phyloP scores from a whole-genome alignment of 768 basidiomycete species.

The Suillus occidentalis region DNA sequence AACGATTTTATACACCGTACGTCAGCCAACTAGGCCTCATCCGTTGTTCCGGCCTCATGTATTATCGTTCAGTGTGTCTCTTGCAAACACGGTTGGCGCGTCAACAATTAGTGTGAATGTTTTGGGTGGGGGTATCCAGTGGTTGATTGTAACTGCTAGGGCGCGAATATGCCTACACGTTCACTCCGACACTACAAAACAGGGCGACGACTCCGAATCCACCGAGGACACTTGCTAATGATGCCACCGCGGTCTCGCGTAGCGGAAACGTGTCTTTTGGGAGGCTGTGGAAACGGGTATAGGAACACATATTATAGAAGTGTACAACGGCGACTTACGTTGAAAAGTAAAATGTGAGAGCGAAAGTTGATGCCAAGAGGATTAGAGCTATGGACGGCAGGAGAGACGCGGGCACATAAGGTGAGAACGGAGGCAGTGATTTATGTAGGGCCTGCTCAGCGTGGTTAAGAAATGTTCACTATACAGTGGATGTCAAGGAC shows the following conservation, averaged over 20 bases:
- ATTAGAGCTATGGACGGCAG: conserved; percentile 77
- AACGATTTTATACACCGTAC: conserved; percentile 90
- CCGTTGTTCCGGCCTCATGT: not conserved
- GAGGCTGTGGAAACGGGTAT: conserved; percentile 49
- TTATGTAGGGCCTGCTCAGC: conserved; percentile 57
- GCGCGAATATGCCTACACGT: conserved; percentile 51
- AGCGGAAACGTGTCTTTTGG: conserved; percentile 68
- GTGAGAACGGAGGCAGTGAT: conserved; percentile 67
- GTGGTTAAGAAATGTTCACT: conserved; percentile 10
- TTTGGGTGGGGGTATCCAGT: not conserved
- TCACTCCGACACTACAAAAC: conserved; percentile 83
- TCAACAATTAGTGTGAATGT: conserved; percentile 57
- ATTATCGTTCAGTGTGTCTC: conserved; percentile 55
- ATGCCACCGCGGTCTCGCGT: conserved; percentile 69
- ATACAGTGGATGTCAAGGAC: conserved; percentile 10
- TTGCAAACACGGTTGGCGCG: conserved; percentile 80
- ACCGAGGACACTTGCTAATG: conserved; percentile 73
- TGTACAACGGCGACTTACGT: conserved; percentile 50
- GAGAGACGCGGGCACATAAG: conserved; percentile 62
- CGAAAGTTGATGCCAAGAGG: conserved; percentile 74
- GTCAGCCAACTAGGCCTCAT: conserved; percentile 27
- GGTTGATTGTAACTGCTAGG: not conserved
- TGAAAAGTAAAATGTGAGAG: conserved; percentile 88
- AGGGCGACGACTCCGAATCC: conserved; percentile 90
- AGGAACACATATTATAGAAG: conserved; percentile 2